Conservation (phyloP, 441 rosid genomes). For the Lagerstroemia fauriei region DNA sequence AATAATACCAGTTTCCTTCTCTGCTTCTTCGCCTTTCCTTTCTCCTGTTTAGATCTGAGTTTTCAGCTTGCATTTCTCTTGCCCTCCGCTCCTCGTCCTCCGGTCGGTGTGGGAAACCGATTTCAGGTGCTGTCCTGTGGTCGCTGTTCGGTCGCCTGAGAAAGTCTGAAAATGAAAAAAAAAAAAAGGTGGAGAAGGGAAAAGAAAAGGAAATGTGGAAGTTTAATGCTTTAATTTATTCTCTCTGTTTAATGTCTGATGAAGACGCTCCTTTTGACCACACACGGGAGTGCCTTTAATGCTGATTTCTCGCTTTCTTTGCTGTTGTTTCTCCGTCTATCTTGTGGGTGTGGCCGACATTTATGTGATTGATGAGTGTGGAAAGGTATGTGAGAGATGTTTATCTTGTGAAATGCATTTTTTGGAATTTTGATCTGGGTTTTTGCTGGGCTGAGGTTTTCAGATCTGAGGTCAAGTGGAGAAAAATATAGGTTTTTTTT, state of each 20-base stretch:
- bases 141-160: background rate
- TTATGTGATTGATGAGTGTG: background rate
- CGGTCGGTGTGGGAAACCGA: background rate
- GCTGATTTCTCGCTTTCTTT: background rate
- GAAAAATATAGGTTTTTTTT: slow-evolving; percentile 6
- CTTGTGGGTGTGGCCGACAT: background rate
- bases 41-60: slow-evolving; percentile 24
- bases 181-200: background rate
- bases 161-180: background rate
- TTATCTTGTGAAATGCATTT: background rate
- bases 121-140: background rate
- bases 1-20: slow-evolving; percentile 3
- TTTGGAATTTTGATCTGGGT: slow-evolving; percentile 1
- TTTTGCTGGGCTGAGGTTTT: slow-evolving; percentile 30
- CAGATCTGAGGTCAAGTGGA: slow-evolving; percentile 56
- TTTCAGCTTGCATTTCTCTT: background rate
- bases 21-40: background rate
- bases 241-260: background rate
- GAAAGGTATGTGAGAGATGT: background rate
- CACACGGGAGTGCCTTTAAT: background rate
- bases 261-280: slow-evolving; percentile 5
- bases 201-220: slow-evolving; percentile 1
- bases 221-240: slow-evolving; percentile 2
- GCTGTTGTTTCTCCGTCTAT: background rate
- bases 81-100: background rate